A percentile compares a stretch with the other conserved stretches of the same genome.
These are phyloP conservation scores for Fraxinus albicans DNA, from an alignment of 305 asterid species.

Conservation along the genomic window DNA sequence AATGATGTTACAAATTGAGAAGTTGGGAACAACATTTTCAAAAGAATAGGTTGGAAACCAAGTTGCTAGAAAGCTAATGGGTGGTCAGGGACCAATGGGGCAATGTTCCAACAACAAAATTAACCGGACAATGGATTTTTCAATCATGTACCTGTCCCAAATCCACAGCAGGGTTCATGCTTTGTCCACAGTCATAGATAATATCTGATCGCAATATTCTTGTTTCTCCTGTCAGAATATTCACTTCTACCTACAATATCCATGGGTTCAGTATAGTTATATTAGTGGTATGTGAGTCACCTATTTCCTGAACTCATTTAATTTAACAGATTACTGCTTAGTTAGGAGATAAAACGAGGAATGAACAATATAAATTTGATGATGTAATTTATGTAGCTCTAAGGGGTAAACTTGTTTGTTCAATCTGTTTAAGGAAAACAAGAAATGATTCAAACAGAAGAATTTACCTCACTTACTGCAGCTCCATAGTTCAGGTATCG, in stretches of 20 bases:
- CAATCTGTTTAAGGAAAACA: not conserved
- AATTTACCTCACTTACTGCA: constrained; percentile 64
- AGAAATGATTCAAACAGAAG: not conserved
- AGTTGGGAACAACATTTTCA: not conserved
- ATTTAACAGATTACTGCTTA: not conserved
- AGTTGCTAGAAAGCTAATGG: not conserved
- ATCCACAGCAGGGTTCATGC: constrained; percentile 80
- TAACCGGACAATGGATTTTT: not conserved
- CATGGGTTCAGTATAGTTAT: not conserved
- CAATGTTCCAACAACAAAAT: not conserved
- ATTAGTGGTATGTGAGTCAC: not conserved
- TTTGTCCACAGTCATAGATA: constrained; percentile 75
- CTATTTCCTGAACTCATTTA: not conserved
- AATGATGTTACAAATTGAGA: not conserved
- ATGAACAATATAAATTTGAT: not conserved
- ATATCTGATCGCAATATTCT: constrained; percentile 54
- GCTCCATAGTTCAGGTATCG: constrained; percentile 66
- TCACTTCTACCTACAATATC: constrained; percentile 60
- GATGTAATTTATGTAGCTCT: not conserved
- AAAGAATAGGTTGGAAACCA: not conserved
- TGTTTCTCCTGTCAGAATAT: constrained; percentile 60
- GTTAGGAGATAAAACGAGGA: not conserved
- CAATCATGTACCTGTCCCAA: constrained; percentile 61
- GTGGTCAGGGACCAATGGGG: not conserved
- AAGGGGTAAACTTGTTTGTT: not conserved